Evolutionary conservation across 2,329 filamentous ascomycete genomes (phyloP), one percentile per base, ranked within the genome.

Genomic region (Exophiala alcalophila): DNA sequence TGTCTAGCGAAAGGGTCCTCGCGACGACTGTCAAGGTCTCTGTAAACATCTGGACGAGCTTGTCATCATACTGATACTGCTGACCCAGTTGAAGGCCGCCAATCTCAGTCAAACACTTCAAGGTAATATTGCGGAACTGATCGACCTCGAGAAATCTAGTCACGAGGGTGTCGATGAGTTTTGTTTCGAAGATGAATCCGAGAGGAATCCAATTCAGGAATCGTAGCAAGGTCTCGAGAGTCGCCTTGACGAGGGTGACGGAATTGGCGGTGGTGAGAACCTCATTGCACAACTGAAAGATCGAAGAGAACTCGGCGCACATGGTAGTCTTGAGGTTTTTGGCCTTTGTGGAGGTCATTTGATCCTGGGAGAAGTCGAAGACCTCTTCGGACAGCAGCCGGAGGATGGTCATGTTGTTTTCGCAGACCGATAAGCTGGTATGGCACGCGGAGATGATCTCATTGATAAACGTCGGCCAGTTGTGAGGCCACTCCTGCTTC

Each of bases 391-490:
- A 98, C 31, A 98, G 78, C 58, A 98, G 73, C 47, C 92, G 84
- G 57, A 98, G 78, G 58, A 98, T 97, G 53, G 87, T 89, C 92
- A 98, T 98, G 75, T 98, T 98, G 74, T 98, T 98, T 72, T 98
- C 92, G 78, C 94, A 98, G 59, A 98, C 94, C 25, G 91, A 92
- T 40, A 98, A 74, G 67, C 86, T 96, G 56, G 87, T 91, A 65
- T 94, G 90, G 69, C 90, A 97, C 42, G 92, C 91, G 15, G 88
- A 85, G 59, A 98, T 89, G 67, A 98, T 98, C 73, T 98, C 92
- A 74, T 97, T 97, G 77, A 98, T 97, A 69, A 98, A 98, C 14
- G 89, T 95, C 8, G 94, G 92, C 92, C 94, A 98, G 74, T 98
- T 94, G 70, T 97, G 91, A 44, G 92, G 92, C 92, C 92, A 98